phyloP scores from a whole-genome alignment of 768 basidiomycete species.

The Xerocomellus intermedius region DNA sequence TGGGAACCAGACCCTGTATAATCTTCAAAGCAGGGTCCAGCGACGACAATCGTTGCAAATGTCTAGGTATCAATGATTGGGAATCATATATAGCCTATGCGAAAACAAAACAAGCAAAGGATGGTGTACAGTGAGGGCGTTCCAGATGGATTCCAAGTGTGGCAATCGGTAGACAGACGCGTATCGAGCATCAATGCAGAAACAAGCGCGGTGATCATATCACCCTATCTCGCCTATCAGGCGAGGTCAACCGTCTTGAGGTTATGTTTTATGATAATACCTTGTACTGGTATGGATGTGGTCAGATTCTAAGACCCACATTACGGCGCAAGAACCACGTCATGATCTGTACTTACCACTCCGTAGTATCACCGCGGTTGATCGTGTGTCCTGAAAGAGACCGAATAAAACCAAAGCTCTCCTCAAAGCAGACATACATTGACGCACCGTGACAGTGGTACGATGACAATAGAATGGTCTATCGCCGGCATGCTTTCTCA shows the following conservation, averaged over 20 bases:
- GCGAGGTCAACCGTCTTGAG: conserved; percentile 52
- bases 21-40: not conserved
- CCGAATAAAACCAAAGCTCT: not conserved
- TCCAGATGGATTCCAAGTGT: conserved; percentile 16
- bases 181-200: not conserved
- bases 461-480: conserved; percentile 69
- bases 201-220: not conserved
- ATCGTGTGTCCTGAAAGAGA: conserved; percentile 51
- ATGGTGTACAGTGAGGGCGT: conserved; percentile 5
- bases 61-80: conserved; percentile 6
- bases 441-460: conserved; percentile 63
- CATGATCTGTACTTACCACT: conserved; percentile 44
- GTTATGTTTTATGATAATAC: conserved; percentile 62
- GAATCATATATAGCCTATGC: conserved; percentile 11
- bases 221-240: conserved; percentile 11
- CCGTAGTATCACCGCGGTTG: conserved; percentile 55
- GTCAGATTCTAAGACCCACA: conserved; percentile 9
- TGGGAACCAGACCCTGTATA: not conserved
- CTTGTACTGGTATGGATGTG: conserved; percentile 49
- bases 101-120: not conserved
- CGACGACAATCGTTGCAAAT: not conserved
- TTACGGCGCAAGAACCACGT: not conserved
- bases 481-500: conserved; percentile 54
- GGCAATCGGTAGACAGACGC: conserved; percentile 1
- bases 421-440: not conserved